These are phyloP conservation scores for Lenzites betulinus DNA, from an alignment of 768 basidiomycete genomes.

Conservation along the genomic window DNA sequence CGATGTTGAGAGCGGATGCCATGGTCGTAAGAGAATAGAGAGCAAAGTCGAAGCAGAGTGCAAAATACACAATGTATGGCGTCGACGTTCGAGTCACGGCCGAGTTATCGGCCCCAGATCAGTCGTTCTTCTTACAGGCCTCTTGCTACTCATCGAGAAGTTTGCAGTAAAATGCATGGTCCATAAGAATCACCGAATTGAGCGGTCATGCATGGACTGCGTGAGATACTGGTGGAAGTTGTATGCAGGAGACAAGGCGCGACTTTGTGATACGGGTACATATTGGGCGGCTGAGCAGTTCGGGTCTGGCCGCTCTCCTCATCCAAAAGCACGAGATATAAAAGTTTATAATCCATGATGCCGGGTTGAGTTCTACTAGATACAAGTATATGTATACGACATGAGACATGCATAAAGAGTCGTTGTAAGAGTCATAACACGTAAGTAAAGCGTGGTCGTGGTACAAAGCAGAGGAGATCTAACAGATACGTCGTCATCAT, in stretches of 20 bases:
- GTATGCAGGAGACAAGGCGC: not conserved
- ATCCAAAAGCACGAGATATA: not conserved
- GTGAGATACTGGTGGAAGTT: not conserved
- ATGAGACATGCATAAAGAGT: slow-evolving; percentile 1
- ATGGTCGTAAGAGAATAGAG: not conserved
- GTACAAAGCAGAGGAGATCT: slow-evolving; percentile 2
- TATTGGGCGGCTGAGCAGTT: too few relatives aligned
- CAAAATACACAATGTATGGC: not conserved
- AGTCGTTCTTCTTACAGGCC: not conserved
- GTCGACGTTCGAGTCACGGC: slow-evolving; percentile 11
- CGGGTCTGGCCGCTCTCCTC: not conserved
- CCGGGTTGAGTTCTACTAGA: not conserved
- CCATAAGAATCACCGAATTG: not conserved
- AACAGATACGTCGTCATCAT: not conserved
- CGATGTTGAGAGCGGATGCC: not conserved
- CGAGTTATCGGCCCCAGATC: not conserved
- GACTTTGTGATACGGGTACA: too few relatives aligned
- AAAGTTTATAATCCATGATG: not conserved
- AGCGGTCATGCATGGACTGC: not conserved
- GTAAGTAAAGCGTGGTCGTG: not conserved
- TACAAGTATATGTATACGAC: slow-evolving; percentile 14
- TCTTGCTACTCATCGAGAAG: not conserved
- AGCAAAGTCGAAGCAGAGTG: not conserved
- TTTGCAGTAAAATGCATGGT: too few relatives aligned
- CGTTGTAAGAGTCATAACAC: not conserved